phyloP scores from a whole-genome alignment of 2,329 filamentous ascomycete species.

The Teratosphaeria pseudoeucalypti region DNA sequence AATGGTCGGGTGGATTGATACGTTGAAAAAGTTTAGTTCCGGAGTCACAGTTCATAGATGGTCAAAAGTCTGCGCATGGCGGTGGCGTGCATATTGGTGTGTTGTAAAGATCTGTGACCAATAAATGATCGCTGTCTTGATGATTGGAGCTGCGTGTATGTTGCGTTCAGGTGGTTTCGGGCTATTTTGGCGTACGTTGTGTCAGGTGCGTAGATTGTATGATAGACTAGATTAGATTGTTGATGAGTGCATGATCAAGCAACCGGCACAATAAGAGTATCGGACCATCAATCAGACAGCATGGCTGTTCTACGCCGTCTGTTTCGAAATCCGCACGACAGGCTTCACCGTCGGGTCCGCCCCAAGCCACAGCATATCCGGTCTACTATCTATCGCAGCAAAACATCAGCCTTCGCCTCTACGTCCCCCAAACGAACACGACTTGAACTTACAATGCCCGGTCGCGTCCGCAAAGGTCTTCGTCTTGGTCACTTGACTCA shows the following conservation, averaged over 20 bases:
- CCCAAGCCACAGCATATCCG: constrained; percentile 43
- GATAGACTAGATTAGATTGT: not conserved
- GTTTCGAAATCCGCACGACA: constrained; percentile 1
- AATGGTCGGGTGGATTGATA: not conserved
- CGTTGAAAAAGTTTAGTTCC: not conserved
- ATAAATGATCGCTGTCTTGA: not conserved
- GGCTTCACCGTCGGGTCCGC: constrained; percentile 19
- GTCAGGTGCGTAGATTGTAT: not conserved
- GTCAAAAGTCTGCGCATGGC: not conserved
- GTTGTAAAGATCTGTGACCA: not conserved
- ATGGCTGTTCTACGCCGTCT: not conserved
- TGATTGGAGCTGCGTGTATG: not conserved
- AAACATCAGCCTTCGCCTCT: not conserved
- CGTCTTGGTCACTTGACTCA: constrained; percentile 32
- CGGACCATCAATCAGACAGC: not conserved
- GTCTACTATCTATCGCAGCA: constrained; percentile 29
- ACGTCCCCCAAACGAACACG: not conserved
- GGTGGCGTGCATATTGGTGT: not conserved
- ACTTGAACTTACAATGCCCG: constrained; percentile 32
- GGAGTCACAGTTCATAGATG: not conserved
- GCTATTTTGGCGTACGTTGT: not conserved
- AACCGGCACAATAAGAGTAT: not conserved
- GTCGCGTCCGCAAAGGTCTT: constrained; percentile 37
- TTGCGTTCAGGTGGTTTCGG: not conserved
- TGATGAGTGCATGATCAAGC: not conserved